These are phyloP conservation scores for Sophora flavescens DNA, from an alignment of 306 rosid species.

Conservation along the genomic window DNA sequence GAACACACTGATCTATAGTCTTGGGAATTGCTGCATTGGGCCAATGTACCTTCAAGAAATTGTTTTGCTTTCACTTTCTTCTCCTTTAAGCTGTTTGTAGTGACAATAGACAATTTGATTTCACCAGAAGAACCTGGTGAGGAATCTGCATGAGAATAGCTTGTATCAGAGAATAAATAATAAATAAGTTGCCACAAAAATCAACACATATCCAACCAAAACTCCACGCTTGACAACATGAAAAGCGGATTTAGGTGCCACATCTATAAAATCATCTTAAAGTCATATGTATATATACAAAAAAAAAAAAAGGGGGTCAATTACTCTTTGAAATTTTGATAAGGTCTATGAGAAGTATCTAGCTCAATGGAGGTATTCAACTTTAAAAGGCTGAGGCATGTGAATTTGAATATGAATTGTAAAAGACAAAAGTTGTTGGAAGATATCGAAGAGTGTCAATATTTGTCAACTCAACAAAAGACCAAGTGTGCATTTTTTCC, in stretches of 20 bases:
- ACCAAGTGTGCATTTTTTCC: neutral
- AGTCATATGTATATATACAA: slow-evolving; percentile 7
- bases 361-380: no score
- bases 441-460: slow-evolving; percentile 19
- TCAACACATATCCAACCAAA: neutral
- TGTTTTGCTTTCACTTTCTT: slow-evolving; percentile 44
- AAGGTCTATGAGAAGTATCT: no score
- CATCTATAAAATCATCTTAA: slow-evolving; percentile 11
- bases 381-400: neutral
- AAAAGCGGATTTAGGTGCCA: slow-evolving; percentile 15
- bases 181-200: neutral
- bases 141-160: slow-evolving; percentile 48
- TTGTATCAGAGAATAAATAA: neutral
- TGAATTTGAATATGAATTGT: slow-evolving; percentile 23
- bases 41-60: slow-evolving; percentile 44
- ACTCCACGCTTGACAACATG: slow-evolving; percentile 24
- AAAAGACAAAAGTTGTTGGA: neutral
- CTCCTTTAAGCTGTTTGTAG: slow-evolving; percentile 47
- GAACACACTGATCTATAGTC: slow-evolving; percentile 52
- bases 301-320: no score
- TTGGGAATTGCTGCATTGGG: slow-evolving; percentile 53
- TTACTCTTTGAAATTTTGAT: no score
- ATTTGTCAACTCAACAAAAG: neutral
- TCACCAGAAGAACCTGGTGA: slow-evolving; percentile 57
- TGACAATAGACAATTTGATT: slow-evolving; percentile 47